These are phyloP conservation scores for Stromatinia cepivora DNA, from an alignment of 2,329 filamentous ascomycete species.

Conservation along the genomic window DNA sequence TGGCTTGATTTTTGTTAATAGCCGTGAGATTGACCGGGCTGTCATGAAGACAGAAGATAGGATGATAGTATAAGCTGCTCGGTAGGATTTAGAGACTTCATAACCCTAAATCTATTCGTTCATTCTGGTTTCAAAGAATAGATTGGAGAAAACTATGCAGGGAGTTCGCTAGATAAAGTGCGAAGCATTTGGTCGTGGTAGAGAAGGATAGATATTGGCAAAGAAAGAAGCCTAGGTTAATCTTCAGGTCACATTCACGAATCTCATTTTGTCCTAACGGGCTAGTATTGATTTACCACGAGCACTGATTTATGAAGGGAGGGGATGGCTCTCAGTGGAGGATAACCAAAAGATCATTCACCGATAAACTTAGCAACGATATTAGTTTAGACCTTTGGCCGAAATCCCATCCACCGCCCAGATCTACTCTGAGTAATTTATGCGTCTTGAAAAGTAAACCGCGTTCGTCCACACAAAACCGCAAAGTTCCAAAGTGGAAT, in stretches of 20 bases:
- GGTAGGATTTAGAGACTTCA: neutral
- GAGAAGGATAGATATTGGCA: rapidly evolving
- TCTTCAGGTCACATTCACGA: neutral
- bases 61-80: neutral
- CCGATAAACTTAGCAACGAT: too few relatives aligned
- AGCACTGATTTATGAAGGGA: neutral
- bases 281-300: too few relatives aligned
- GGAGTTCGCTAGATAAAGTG: neutral
- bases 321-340: too few relatives aligned
- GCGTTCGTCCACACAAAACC: too few relatives aligned
- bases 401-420: too few relatives aligned
- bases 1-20: too few relatives aligned
- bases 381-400: too few relatives aligned
- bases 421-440: too few relatives aligned
- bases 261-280: neutral
- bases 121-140: neutral
- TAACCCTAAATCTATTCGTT: neutral
- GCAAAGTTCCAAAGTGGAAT: too few relatives aligned
- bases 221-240: neutral
- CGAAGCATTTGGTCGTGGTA: neutral
- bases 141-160: too few relatives aligned
- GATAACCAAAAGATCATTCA: too few relatives aligned
- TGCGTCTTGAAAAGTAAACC: too few relatives aligned
- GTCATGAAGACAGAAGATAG: neutral
- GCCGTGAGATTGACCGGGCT: neutral